Evolutionary conservation across 495 filamentous ascomycete genomes (phyloP).

Genomic region (Xylaria acuta): DNA sequence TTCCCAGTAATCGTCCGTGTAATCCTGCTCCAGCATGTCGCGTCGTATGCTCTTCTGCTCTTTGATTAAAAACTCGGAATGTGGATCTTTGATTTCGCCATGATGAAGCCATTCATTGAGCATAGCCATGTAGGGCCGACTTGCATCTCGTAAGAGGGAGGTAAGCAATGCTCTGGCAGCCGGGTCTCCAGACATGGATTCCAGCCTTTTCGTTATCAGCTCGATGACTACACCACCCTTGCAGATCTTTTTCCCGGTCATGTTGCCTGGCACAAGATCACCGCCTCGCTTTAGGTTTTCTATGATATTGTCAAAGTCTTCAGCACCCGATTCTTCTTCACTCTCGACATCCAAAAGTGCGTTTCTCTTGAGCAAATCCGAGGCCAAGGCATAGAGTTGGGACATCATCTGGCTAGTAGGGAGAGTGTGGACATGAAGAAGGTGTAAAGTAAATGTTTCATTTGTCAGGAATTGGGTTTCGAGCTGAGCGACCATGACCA

Average conservation of each 20-base stretch:
- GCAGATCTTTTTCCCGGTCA: conserved; percentile 88
- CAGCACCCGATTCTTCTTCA: conserved; percentile 82
- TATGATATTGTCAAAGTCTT: conserved; percentile 71
- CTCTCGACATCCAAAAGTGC: conserved; percentile 84
- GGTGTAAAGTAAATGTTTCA: conserved; percentile 84
- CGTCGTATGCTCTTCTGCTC: conserved; percentile 95
- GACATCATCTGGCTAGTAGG: conserved; percentile 87
- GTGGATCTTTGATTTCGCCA: conserved; percentile 92
- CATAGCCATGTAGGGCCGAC: conserved; percentile 96
- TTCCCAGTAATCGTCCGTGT: conserved; percentile 99
- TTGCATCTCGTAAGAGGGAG: conserved; percentile 82
- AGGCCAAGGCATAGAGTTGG: conserved; percentile 84
- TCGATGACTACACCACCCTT: conserved; percentile 92
- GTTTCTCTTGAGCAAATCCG: conserved; percentile 87
- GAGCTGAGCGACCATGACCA: conserved; percentile 89
- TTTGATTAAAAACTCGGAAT: conserved; percentile 91
- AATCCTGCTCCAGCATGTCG: conserved; percentile 91
- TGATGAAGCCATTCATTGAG: conserved; percentile 98
- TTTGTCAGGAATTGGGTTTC: conserved; percentile 91
- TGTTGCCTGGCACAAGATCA: conserved; percentile 74
- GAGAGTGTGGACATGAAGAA: conserved; percentile 89
- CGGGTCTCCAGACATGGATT: conserved; percentile 91
- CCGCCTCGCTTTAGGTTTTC: conserved; percentile 90
- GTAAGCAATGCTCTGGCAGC: conserved; percentile 81
- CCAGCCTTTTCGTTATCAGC: conserved; percentile 80